Conservation (phyloP, 2,329 filamentous ascomycete genomes). For the Aspergillus terreus region DNA sequence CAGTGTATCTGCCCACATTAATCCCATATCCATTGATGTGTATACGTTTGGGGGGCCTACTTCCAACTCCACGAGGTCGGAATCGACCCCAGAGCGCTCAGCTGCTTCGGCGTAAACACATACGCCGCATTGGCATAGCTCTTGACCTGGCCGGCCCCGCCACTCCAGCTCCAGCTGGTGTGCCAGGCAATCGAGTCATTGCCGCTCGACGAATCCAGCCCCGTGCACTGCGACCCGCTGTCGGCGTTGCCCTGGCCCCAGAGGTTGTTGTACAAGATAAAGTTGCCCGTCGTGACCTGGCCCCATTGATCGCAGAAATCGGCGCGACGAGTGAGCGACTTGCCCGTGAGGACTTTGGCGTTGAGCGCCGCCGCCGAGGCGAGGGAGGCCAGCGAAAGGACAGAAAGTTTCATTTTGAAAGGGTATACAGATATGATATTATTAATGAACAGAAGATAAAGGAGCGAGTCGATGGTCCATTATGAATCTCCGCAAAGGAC, state of each 20-base stretch:
- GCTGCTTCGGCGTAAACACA: constrained; percentile 29
- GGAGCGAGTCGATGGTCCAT: neutral
- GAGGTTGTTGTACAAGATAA: constrained; percentile 53
- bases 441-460: neutral
- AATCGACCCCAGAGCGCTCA: constrained; percentile 40
- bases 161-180: constrained; percentile 45
- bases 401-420: constrained; percentile 27
- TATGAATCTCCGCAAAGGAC: neutral
- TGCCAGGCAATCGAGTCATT: constrained; percentile 39
- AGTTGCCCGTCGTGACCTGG: constrained; percentile 36
- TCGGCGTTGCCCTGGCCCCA: constrained; percentile 43
- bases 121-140: constrained; percentile 46
- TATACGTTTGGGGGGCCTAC: constrained; percentile 15
- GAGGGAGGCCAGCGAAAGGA: constrained; percentile 16
- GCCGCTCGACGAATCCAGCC: constrained; percentile 34
- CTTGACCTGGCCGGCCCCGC: constrained; percentile 41
- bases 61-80: constrained; percentile 45
- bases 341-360: neutral
- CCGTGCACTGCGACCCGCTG: constrained; percentile 43
- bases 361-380: constrained; percentile 14
- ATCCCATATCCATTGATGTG: too few species aligned
- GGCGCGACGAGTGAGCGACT: constrained; percentile 23
- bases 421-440: constrained; percentile 2
- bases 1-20: constrained; percentile 41
- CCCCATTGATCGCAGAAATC: constrained; percentile 42